Base-by-base conservation (phyloP, 768 basidiomycete genomes). In the Rhodosporidiobolus odoratus region DNA sequence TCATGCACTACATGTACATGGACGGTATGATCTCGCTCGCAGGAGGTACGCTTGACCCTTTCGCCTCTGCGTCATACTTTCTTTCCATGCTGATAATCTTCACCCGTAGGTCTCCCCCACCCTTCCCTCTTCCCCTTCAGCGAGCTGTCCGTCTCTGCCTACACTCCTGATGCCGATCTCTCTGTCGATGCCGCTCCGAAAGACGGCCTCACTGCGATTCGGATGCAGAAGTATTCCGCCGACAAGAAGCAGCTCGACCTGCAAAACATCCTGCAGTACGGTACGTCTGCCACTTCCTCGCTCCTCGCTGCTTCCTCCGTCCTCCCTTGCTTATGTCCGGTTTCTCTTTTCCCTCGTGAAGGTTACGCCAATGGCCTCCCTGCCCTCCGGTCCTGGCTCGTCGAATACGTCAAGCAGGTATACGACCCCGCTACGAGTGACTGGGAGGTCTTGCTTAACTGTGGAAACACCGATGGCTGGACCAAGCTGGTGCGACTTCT, bases 41-140 rank as follows among this genome's bases (percentile, higher is more conserved):
- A 37, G 89, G 89, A 76, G 89, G 89, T 86, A 57, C 69, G 82
- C 77, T 27, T 13, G 19, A 45, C 35, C 53, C 50, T 15, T 58
- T 45, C 60, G 23, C 32, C 34, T 35, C 75, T 87, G 37, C 89
- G 89, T 2, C 82, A 81, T 73, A 85, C 88, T 8, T 82, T 82
- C 7, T 19, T 50, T 17, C 15, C 53, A 30, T 38, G 62, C 40
- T 73, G 17, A 57, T n/a, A 37, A 35, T 60, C 58, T 12, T 62
- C 48, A 60, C 30, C 52, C 41, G 40, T 48, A 88, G 88, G 88
- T n/a, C 76, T 88, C 34, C 89, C 90, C 1, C 83, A 82, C 75
- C 85, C 88, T 10, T 83, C 83, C 1, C 87, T 87, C 77, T 91
- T 89, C 78, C 88, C 89, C 0, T 88, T 88, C 77, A 21, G 12